A percentile compares a stretch with the other conserved stretches of the same genome.
phyloP scores from a whole-genome alignment of 768 basidiomycete genomes.

The Collybia sordida region DNA sequence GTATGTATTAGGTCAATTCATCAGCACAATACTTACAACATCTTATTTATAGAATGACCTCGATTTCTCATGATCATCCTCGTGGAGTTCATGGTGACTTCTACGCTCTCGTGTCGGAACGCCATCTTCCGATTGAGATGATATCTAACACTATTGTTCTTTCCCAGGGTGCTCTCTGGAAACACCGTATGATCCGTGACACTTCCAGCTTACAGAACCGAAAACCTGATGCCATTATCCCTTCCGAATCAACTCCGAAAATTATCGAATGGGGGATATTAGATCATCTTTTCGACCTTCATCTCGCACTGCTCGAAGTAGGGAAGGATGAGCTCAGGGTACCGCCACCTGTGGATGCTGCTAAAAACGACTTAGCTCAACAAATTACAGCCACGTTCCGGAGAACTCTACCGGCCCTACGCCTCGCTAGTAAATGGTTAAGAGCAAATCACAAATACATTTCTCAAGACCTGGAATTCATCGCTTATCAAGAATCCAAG shows the following conservation, averaged over 20 bases:
- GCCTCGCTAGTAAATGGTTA: conserved; percentile 90
- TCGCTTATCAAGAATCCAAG: conserved; percentile 29
- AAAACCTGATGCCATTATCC: conserved; percentile 21
- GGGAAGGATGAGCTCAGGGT: conserved; percentile 63
- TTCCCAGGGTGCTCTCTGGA: conserved; percentile 82
- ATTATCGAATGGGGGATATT: conserved; percentile 66
- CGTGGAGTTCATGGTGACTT: conserved; percentile 57
- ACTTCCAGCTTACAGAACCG: conserved; percentile 24
- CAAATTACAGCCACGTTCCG: conserved; percentile 85
- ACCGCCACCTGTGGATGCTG: conserved; percentile 50
- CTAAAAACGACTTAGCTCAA: conserved; percentile 67
- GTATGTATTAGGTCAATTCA: conserved; percentile 37
- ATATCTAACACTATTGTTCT: conserved; percentile 75
- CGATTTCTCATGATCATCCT: conserved; percentile 45
- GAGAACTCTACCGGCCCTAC: conserved; percentile 81
- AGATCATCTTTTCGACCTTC: conserved; percentile 64
- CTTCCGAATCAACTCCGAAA: conserved; percentile 29
- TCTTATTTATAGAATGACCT: conserved; percentile 41
- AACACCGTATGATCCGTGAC: conserved; percentile 72
- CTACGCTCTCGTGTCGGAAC: conserved; percentile 57
- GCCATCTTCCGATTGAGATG: conserved; percentile 70
- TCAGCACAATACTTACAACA: conserved; percentile 9
- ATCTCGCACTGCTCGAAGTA: conserved; percentile 62
- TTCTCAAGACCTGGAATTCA: conserved; percentile 40
- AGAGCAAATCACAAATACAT: conserved; percentile 72